Percentiles rank a stretch among this genome's conserved stretches.
Evolutionary conservation across 2,329 filamentous ascomycete species (phyloP).

Genomic region (Colletotrichum euphorbiae): DNA sequence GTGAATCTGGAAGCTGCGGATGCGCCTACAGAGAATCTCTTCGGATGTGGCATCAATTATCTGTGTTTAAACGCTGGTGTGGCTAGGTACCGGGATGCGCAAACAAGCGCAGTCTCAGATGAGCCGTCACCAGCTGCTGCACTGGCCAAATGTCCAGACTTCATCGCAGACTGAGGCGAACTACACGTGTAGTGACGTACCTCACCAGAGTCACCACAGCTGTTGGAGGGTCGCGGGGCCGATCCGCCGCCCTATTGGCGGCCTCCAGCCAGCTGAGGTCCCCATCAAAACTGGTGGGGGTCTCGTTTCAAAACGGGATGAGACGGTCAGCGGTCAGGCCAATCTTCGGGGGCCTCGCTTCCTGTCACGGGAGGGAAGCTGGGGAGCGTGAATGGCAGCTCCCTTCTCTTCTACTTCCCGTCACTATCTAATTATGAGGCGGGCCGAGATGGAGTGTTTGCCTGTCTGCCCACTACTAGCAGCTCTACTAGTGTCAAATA

Average conservation of each 20-base stretch:
- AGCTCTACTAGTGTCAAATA: neutral
- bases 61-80: neutral
- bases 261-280: constrained; percentile 25
- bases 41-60: neutral
- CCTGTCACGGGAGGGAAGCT: too few species aligned
- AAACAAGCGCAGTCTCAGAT: neutral
- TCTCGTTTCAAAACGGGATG: constrained; percentile 37
- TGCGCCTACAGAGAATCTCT: neutral
- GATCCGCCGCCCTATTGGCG: constrained; percentile 35
- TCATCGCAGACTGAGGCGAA: constrained; percentile 1
- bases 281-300: constrained; percentile 28
- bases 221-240: constrained; percentile 22
- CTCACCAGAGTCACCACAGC: constrained; percentile 26
- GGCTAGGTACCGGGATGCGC: neutral
- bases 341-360: neutral
- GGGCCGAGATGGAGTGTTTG: neutral
- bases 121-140: constrained; percentile 2
- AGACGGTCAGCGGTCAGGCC: constrained; percentile 38
- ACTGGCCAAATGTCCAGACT: neutral
- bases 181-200: too few species aligned
- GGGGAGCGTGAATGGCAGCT: neutral
- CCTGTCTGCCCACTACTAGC: too few species aligned
- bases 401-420: neutral
- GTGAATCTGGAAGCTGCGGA: constrained; percentile 12
- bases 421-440: too few species aligned